Base-by-base conservation (phyloP, 306 rosid genomes). In the Gastrolobium villosum region DNA sequence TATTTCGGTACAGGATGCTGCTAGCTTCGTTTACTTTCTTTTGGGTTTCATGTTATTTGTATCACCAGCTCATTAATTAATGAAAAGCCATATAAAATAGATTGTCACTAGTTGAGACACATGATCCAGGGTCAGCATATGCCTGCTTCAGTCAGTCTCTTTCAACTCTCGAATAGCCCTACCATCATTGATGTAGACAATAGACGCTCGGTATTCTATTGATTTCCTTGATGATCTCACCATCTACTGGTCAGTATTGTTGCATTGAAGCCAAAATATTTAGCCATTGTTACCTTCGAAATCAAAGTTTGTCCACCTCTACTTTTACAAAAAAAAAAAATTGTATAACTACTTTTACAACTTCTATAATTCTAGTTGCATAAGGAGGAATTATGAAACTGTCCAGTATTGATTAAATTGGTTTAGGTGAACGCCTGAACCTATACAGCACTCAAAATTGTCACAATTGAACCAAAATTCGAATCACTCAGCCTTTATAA, bases 21-120 rank as follows among this genome's bases (percentile, higher is more conserved):
- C 53, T 70, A 46, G 53, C 49, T 55, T 52, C 35, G 31, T 71
- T 49, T 39, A n/a, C 6, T 36, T 13, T 30, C 35, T 13, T 10
- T 44, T 46, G 15, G 52, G 13, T 50, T 36, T 72, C 50, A 53
- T 72, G 32, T 70, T 68, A 72, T 14, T 67, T 67, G 70, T 78
- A 68, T 74, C 55, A 1, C 2, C 75, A 10, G 7, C 13, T 28
- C 34, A n/a, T 60, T 28, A 9, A 40, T 54, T 34, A n/a, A 72
- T 46, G 39, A 40, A 75, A 57, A 5, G 20, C 10, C 76, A 43
- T 55, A 37, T 14, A 49, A 68, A 30, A 65, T 55, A 37, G 35
- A 32, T 11, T 76, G 41, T 65, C 43, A 46, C 30, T 50, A 31
- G 44, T 45, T 7, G 56, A 76, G 56, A 76, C 28, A 34, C 63